Percentiles rank a stretch among this genome's conserved stretches.
These are phyloP conservation scores for Lunularia cruciata DNA, from an alignment of 225 moss, liverwort and hornwort genomes.

Conservation along the genomic window DNA sequence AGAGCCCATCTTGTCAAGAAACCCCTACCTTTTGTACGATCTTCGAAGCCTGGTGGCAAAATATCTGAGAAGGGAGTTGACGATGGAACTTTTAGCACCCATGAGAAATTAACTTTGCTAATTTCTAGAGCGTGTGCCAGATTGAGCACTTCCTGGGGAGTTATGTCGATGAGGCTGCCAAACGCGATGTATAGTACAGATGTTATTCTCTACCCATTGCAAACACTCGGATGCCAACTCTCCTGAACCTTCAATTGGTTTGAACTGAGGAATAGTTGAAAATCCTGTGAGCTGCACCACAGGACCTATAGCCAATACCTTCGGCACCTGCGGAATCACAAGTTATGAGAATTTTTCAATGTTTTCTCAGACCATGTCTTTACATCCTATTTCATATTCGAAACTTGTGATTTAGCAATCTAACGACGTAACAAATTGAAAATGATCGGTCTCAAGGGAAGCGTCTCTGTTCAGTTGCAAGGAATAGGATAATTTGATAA, in stretches of 20 bases:
- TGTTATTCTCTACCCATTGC: conserved; percentile 39
- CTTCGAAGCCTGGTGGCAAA: conserved; percentile 43
- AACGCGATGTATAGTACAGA: conserved; percentile 48
- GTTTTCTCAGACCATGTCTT: too few species aligned
- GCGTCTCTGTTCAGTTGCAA: too few species aligned
- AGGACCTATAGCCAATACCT: conserved; percentile 22
- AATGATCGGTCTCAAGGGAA: too few species aligned
- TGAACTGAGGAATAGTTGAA: background rate
- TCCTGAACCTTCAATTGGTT: background rate
- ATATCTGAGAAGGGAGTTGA: conserved; percentile 12
- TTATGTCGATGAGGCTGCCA: conserved; percentile 30
- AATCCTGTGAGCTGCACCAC: conserved; percentile 25
- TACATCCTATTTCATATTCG: background rate
- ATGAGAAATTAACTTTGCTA: conserved; percentile 39
- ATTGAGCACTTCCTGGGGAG: conserved; percentile 24
- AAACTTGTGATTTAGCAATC: too few species aligned
- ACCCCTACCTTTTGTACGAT: conserved; percentile 28
- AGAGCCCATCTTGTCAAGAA: conserved; percentile 44
- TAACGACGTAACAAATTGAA: too few species aligned
- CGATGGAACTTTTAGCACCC: conserved; percentile 32
- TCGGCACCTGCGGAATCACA: conserved; percentile 22
- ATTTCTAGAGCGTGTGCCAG: conserved; percentile 39
- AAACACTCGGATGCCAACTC: conserved; percentile 19
- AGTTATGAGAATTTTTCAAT: too few species aligned
- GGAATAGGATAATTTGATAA: too few species aligned